These are phyloP conservation scores for Fusarium algeriense DNA, from an alignment of 2,329 filamentous ascomycete species.

Conservation along the genomic window DNA sequence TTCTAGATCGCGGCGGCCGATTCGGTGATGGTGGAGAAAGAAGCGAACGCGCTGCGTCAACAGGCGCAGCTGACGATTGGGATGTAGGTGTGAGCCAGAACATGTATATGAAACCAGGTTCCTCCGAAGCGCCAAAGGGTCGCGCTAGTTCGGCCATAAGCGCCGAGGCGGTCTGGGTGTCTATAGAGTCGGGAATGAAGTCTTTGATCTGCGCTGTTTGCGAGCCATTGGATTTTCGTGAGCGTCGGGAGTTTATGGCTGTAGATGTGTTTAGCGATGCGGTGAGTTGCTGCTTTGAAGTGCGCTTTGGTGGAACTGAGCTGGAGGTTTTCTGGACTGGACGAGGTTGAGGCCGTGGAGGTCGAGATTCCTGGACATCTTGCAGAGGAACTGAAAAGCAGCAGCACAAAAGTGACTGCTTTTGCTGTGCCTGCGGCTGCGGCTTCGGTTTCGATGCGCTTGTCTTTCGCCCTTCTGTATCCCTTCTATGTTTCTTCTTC, in stretches of 20 bases:
- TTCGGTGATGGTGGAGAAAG: constrained; percentile 63
- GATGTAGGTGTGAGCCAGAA: constrained; percentile 88
- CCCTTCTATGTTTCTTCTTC: constrained; percentile 45
- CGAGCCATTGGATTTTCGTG: constrained; percentile 51
- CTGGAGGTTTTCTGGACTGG: constrained; percentile 57
- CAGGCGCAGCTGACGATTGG: constrained; percentile 61
- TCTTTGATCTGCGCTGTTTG: constrained; percentile 51
- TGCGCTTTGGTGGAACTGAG: constrained; percentile 33
- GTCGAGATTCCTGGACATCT: constrained; percentile 55
- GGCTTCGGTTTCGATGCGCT: constrained; percentile 31
- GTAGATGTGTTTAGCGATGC: constrained; percentile 44
- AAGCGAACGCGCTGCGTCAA: constrained; percentile 70
- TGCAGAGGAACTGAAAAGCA: constrained; percentile 65
- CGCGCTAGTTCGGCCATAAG: constrained; percentile 82
- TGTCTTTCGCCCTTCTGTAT: constrained; percentile 44
- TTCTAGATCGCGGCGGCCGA: constrained; percentile 54
- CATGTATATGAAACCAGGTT: constrained; percentile 96
- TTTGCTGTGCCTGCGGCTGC: constrained; percentile 38
- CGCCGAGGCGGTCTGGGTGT: constrained; percentile 75
- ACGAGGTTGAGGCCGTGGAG: constrained; percentile 60
- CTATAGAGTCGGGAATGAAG: constrained; percentile 76
- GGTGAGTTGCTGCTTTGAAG: constrained; percentile 33
- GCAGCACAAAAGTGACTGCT: constrained; percentile 57
- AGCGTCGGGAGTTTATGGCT: constrained; percentile 47
- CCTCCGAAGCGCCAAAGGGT: constrained; percentile 74